Base-by-base conservation (phyloP, 768 basidiomycete genomes). In the Pluteus cervinus region DNA sequence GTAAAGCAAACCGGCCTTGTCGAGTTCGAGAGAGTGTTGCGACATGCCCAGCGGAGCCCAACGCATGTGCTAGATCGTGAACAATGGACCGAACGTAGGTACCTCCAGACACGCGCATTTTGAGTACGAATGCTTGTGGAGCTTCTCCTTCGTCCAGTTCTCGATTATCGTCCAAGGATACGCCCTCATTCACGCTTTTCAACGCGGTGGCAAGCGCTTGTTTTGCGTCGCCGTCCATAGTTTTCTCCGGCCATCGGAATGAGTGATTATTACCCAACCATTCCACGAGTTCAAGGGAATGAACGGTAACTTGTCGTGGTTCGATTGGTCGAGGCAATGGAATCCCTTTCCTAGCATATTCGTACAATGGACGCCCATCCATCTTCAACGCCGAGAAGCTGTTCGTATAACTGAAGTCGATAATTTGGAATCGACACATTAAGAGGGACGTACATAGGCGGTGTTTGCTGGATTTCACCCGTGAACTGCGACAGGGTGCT, bases 361-460 rank as follows among this genome's bases (percentile, higher is more conserved):
- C 93, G 56, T 98, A 90, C 24, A 98, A 58, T 1, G 90, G 90
- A 57, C 76, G 88, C 1, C 96, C 96, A 47, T 98, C 92, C 93
- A 98, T 98, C 61, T 98, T 98, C 24, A 98, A 69, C 2, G 96
- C 96, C 7, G 96, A 98, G 62, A 93, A 99, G 54, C 94, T 97
- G 54, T 11, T n/a, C n/a, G n/a, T n/a, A n/a, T n/a, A n/a, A n/a
- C n/a, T n/a, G n/a, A n/a, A n/a, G n/a, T n/a, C n/a, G 18, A 11
- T 29, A 23, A 31, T 20, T 33, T 31, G 16, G 15, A 15, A 25
- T 29, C 17, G 36, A 36, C 22, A 33, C 34, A 33, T 36, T 25
- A 29, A 18, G 39, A 10, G 40, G 43, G 65, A 51, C 65, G 31
- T 46, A 94, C 94, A 99, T 86, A 4, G 96, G 96, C 4, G 96